Base-by-base conservation (phyloP, 2,329 filamentous ascomycete species). In the Cladobotryum mycophilum region DNA sequence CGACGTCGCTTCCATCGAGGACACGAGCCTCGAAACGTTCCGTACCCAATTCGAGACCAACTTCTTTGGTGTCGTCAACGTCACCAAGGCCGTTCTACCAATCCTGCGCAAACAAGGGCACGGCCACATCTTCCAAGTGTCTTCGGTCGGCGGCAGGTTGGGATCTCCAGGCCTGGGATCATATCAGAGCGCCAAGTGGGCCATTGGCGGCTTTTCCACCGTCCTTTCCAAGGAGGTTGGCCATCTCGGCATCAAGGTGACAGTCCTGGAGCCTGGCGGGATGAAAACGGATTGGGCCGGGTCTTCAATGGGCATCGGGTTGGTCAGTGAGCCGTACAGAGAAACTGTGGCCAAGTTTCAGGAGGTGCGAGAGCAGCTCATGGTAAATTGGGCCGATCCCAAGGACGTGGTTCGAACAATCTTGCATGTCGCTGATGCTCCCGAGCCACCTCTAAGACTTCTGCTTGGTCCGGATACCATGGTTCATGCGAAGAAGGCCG, bases 31-130 rank as follows among this genome's bases (percentile, higher is more conserved):
- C 2, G 59, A 68, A 2, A 70, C 79, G 33, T 73, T 79, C 37
- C 68, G 73, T 3, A 70, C 61, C 3, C 75, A 82, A 57, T 74
- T 84, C 63, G 77, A 84, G 47, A 72, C 79, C 54, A 83, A 84
- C 59, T 78, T 82, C 60, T 81, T 78, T 49, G 80, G 80, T 2
- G 62, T 80, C 1, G 60, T 82, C 3, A 69, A 76, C 42, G 73
- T 81, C 1, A 81, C 78, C 5, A 69, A 66, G 5, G 68, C 68
- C 5, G 64, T 65, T 1, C 53, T 71, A 4, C 63, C 67, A 2
- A 58, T 67, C 0, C 59, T 73, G 55, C 59, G 67, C 1, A 41
- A 53, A 13, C 63, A 62, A 49, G 55, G 57, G 1, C 54, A 52
- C 1, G 52, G 65, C 55, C 59, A 66, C 15, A 70, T 74, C 20